Evolutionary conservation across 108 stramenopile species (phyloP).

Genomic region (Nitzschia sp.): DNA sequence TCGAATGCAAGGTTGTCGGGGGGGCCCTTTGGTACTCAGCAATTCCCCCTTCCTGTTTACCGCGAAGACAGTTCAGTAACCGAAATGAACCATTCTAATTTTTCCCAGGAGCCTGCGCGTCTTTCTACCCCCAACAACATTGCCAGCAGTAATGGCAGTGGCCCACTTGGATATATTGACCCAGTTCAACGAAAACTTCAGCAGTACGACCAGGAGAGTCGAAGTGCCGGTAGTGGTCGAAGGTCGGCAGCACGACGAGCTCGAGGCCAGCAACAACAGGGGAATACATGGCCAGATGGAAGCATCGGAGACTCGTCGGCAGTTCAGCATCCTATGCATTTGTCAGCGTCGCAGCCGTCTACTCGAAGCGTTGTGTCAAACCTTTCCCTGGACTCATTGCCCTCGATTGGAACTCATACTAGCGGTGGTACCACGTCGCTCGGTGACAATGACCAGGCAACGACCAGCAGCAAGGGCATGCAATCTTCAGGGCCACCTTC

Average conservation of each 20-base stretch:
- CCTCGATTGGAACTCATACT: neutral
- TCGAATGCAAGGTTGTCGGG: neutral
- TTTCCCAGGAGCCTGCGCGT: neutral
- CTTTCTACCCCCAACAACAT: neutral
- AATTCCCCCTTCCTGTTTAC: neutral
- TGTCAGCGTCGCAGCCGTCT: neutral
- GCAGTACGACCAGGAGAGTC: neutral
- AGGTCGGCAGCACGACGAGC: neutral
- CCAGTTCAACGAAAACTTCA: neutral
- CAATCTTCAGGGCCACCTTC: no score
- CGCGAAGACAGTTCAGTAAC: neutral
- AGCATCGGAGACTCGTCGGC: neutral
- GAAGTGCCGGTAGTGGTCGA: neutral
- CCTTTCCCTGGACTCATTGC: neutral
- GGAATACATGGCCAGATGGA: neutral
- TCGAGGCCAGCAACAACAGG: neutral
- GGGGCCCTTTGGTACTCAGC: neutral
- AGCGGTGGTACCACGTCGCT: neutral
- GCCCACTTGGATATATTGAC: neutral
- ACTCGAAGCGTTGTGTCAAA: neutral
- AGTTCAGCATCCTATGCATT: neutral
- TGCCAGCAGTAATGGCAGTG: neutral
- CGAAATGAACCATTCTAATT: neutral
- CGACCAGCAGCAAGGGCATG: neutral
- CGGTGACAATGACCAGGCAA: neutral